Percentiles rank a stretch among this genome's conserved stretches.
phyloP scores from a whole-genome alignment of 495 filamentous ascomycete genomes.

The Penicillium waksmanii region DNA sequence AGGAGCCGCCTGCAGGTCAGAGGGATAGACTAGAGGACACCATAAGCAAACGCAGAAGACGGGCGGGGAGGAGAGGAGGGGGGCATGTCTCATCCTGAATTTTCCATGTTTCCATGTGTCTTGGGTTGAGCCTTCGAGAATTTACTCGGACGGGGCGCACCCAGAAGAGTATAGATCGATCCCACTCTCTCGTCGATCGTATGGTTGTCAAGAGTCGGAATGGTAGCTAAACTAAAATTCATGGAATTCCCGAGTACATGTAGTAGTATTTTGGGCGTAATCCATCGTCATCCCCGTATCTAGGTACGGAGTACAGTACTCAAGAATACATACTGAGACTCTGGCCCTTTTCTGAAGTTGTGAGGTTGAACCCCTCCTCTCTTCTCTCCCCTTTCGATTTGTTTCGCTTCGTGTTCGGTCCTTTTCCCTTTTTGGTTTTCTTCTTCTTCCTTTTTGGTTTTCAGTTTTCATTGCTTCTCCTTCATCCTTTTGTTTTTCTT shows the following conservation, averaged over 20 bases:
- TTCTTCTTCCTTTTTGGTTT: conserved; percentile 7
- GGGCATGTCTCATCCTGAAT: conserved; percentile 9
- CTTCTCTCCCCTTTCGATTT: conserved; percentile 15
- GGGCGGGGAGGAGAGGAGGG: neutral
- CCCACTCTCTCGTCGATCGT: conserved; percentile 32
- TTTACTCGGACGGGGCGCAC: conserved; percentile 17
- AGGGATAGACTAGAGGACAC: neutral
- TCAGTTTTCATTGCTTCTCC: neutral
- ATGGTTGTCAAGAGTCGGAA: conserved; percentile 20
- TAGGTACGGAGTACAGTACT: conserved; percentile 10
- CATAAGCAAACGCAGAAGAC: conserved; percentile 1
- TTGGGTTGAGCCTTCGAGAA: conserved; percentile 6
- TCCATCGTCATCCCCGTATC: conserved; percentile 3
- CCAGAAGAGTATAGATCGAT: conserved; percentile 34
- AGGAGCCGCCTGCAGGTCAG: conserved; percentile 14
- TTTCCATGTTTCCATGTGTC: conserved; percentile 10
- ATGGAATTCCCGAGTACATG: neutral
- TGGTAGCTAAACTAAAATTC: conserved; percentile 19
- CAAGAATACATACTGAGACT: conserved; percentile 20
- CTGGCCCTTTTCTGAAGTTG: conserved; percentile 31
- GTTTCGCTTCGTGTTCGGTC: conserved; percentile 15
- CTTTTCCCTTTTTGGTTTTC: conserved; percentile 16
- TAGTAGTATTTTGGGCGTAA: conserved; percentile 27
- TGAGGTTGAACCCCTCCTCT: conserved; percentile 19
- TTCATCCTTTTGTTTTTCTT: conserved; percentile 7